Evolutionary conservation across 257 asterid species (phyloP).

Genomic region (Henckelia pumila): DNA sequence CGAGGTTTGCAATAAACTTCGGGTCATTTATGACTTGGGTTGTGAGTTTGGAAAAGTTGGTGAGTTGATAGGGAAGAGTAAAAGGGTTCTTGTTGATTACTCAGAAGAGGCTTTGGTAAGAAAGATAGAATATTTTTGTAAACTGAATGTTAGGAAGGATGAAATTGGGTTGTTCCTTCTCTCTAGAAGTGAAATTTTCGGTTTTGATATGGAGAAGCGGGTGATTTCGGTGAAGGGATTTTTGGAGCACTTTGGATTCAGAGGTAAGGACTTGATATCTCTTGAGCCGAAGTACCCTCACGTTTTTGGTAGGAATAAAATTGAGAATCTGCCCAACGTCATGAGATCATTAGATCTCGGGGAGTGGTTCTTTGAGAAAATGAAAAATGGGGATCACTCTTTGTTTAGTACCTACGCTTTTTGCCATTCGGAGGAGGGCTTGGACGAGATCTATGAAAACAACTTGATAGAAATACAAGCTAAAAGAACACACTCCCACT

Average conservation of each 20-base stretch:
- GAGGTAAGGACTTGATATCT: constrained; percentile 28
- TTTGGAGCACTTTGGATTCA: constrained; percentile 46
- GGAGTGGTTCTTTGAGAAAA: constrained; percentile 57
- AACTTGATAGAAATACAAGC: constrained; percentile 32
- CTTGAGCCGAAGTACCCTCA: constrained; percentile 48
- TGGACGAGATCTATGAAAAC: constrained; percentile 40
- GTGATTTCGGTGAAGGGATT: constrained; percentile 46
- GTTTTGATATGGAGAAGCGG: constrained; percentile 37
- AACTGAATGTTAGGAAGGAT: constrained; percentile 39
- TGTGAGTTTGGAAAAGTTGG: constrained; percentile 55
- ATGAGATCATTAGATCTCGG: constrained; percentile 58
- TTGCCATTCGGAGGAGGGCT: constrained; percentile 27
- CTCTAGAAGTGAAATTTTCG: constrained; percentile 44
- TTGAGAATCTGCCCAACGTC: constrained; percentile 47
- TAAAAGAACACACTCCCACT: constrained; percentile 32
- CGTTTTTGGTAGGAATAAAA: constrained; percentile 62
- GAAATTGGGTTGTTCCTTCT: constrained; percentile 52
- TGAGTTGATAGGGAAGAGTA: constrained; percentile 50
- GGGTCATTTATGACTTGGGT: constrained; percentile 52
- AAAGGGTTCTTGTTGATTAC: constrained; percentile 39
- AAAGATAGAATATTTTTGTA: constrained; percentile 52
- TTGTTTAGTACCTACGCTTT: constrained; percentile 37
- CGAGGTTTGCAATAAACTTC: constrained; percentile 48
- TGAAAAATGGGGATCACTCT: constrained; percentile 44
- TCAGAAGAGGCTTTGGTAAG: constrained; percentile 42